Percentiles rank a stretch among this genome's conserved stretches.
Evolutionary conservation across 2,329 filamentous ascomycete species (phyloP).

Genomic region (Ustulina deusta): DNA sequence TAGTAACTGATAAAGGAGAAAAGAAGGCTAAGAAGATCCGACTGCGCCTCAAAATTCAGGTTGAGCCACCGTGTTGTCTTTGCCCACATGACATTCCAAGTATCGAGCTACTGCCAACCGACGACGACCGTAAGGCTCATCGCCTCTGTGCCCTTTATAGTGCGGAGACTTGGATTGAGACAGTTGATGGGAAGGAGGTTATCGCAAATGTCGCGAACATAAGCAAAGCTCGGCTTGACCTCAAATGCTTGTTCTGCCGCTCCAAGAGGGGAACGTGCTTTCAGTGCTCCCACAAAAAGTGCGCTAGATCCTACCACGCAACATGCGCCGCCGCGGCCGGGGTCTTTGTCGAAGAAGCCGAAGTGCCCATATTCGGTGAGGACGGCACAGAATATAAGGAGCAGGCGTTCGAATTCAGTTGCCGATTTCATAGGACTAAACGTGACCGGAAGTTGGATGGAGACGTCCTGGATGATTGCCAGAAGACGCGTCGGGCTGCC

Average conservation of each 20-base stretch:
- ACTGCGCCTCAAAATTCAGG: slow-evolving; percentile 76
- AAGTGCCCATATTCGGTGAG: slow-evolving; percentile 87
- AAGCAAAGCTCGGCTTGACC: slow-evolving; percentile 85
- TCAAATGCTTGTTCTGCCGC: slow-evolving; percentile 95
- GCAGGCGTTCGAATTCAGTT: slow-evolving; percentile 91
- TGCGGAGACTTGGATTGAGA: slow-evolving; percentile 88
- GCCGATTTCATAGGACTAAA: slow-evolving; percentile 92
- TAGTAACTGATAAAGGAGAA: slow-evolving; percentile 55
- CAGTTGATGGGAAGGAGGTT: slow-evolving; percentile 75
- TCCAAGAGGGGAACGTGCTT: slow-evolving; percentile 97
- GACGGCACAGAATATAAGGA: slow-evolving; percentile 94
- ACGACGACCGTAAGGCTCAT: slow-evolving; percentile 88
- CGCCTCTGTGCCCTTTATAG: slow-evolving; percentile 90
- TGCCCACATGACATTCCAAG: slow-evolving; percentile 91
- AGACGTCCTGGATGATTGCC: slow-evolving; percentile 76
- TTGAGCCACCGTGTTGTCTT: slow-evolving; percentile 85
- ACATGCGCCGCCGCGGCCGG: slow-evolving; percentile 94
- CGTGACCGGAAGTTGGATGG: slow-evolving; percentile 80
- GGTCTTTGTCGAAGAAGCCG: slow-evolving; percentile 88
- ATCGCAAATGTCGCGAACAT: slow-evolving; percentile 85
- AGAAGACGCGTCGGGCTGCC: slow-evolving; percentile 76
- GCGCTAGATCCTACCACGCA: slow-evolving; percentile 90
- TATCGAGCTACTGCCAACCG: slow-evolving; percentile 85
- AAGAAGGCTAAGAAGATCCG: slow-evolving; percentile 81
- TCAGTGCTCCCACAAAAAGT: slow-evolving; percentile 96